phyloP scores from a whole-genome alignment of 768 basidiomycete genomes.

The Rhizopogon sp. region DNA sequence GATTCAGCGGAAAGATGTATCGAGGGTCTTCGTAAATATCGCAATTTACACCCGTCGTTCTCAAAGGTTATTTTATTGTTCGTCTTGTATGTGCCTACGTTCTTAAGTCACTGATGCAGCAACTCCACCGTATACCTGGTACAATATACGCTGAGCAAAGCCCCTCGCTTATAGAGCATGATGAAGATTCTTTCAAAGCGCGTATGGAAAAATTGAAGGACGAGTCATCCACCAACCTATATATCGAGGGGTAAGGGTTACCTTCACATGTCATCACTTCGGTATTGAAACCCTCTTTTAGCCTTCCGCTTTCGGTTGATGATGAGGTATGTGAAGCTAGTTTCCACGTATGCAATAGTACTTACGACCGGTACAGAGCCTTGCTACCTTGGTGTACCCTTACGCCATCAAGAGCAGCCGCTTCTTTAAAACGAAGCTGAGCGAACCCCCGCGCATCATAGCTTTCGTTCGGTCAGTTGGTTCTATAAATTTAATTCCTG shows the following conservation, averaged over 20 bases:
- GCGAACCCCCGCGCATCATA: slow-evolving; percentile 73
- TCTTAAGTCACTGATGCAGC: slow-evolving; percentile 25
- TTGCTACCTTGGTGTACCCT: slow-evolving; percentile 62
- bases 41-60: slow-evolving; percentile 82
- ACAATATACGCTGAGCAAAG: slow-evolving; percentile 49
- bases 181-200: slow-evolving; percentile 56
- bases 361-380: slow-evolving; percentile 35
- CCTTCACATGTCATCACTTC: background rate
- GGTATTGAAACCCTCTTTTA: slow-evolving; percentile 14
- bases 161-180: slow-evolving; percentile 20
- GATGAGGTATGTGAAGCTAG: slow-evolving; percentile 42
- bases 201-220: slow-evolving; percentile 76
- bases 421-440: slow-evolving; percentile 76
- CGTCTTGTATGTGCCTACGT: background rate
- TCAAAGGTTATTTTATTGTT: slow-evolving; percentile 54
- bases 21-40: slow-evolving; percentile 57
- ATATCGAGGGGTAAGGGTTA: slow-evolving; percentile 64
- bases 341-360: background rate
- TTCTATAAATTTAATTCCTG: background rate
- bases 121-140: slow-evolving; percentile 81
- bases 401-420: slow-evolving; percentile 70
- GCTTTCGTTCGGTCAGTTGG: slow-evolving; percentile 68
- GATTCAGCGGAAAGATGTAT: slow-evolving; percentile 76
- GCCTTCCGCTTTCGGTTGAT: slow-evolving; percentile 67
- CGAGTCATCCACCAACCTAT: slow-evolving; percentile 65